Conservation (phyloP, 2,329 filamentous ascomycete genomes). For the Neurospora sp. region DNA sequence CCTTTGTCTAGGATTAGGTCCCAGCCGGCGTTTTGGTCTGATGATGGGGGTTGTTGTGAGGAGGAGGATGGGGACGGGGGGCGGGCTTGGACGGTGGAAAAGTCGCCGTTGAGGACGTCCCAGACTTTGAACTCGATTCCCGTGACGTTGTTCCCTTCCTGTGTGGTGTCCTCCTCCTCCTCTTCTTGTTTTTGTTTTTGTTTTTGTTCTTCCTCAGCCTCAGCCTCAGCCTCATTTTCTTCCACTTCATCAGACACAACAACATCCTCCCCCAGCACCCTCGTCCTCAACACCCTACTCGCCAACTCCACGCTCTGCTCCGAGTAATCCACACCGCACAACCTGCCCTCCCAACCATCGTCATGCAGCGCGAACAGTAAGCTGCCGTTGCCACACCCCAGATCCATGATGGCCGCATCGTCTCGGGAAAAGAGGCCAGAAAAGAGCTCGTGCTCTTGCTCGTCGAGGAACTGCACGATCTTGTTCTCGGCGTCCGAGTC, state of each 20-base stretch:
- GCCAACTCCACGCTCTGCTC: conserved; percentile 65
- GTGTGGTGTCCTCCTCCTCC: conserved; percentile 10
- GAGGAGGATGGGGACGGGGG: background rate
- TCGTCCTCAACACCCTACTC: conserved; percentile 42
- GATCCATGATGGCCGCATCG: conserved; percentile 61
- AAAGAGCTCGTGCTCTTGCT: conserved; percentile 14
- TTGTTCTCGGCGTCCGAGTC: conserved; percentile 82
- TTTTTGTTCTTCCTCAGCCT: conserved; percentile 2
- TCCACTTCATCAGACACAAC: conserved; percentile 14
- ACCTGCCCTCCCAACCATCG: conserved; percentile 50
- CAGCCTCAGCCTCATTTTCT: conserved; percentile 14
- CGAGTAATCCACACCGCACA: conserved; percentile 88
- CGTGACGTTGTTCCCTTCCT: conserved; percentile 5
- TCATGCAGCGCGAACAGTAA: conserved; percentile 74
- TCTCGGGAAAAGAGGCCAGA: conserved; percentile 16
- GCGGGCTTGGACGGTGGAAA: conserved; percentile 24
- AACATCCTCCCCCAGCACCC: conserved; percentile 8
- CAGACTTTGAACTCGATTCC: conserved; percentile 42
- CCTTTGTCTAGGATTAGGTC: conserved; percentile 96
- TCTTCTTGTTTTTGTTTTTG: conserved; percentile 12
- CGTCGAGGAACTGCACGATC: conserved; percentile 58
- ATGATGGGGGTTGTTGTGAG: background rate
- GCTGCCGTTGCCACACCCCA: conserved; percentile 91
- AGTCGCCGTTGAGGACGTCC: conserved; percentile 47
- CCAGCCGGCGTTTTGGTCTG: conserved; percentile 44